Base-by-base conservation (phyloP, 1,284 basidiomycete genomes). In the Polyporus tsugae region DNA sequence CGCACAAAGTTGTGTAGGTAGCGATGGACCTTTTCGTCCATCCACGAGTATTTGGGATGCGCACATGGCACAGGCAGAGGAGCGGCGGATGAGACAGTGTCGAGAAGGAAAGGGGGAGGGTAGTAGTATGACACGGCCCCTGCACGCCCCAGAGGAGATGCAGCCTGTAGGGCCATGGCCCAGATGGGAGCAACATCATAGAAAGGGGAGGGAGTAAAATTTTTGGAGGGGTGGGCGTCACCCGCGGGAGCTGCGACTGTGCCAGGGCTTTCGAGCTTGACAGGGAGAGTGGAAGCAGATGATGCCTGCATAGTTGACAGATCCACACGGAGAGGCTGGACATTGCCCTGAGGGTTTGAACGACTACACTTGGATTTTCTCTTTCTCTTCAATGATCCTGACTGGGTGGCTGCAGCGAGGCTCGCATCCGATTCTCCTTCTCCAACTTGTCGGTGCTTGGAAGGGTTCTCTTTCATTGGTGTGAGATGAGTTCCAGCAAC, bases 101-200 rank as follows among this genome's bases (percentile, higher is more conserved):
- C 61, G 11, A 67, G 66, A 13, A 67, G 66, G 42, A 63, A 67
- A 5, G 66, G 66, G 2, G 61, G 66, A 5, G 66, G 66, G 25
- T 52, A 67, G 29, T 63, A 63, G 35, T 67, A 63, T 9, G 44
- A 42, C 2, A 62, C 41, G n/a, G 10, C 38, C 25, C 9, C 2
- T n/a, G 55, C 2, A 4, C 10, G 36, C 3, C 55, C 33, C 7
- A 63, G 5, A 29, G 60, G 52, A 44, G 49, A 57, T 13, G 38
- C 60, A 2, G 38, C 52, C 22, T 33, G 49, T 11, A 62, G 36
- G 1, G 62, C 61, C 3, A 13, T 4, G 1, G 36, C 29, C 66
- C 66, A 67, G 35, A 38, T 15, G 17, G 7, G 17, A 11, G 62
- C 2, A 6, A 63, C 6, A n/a, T 52, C 42, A n/a, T 19, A 35